Conservation (phyloP, 2,329 filamentous ascomycete genomes). For the Hortaea werneckii region DNA sequence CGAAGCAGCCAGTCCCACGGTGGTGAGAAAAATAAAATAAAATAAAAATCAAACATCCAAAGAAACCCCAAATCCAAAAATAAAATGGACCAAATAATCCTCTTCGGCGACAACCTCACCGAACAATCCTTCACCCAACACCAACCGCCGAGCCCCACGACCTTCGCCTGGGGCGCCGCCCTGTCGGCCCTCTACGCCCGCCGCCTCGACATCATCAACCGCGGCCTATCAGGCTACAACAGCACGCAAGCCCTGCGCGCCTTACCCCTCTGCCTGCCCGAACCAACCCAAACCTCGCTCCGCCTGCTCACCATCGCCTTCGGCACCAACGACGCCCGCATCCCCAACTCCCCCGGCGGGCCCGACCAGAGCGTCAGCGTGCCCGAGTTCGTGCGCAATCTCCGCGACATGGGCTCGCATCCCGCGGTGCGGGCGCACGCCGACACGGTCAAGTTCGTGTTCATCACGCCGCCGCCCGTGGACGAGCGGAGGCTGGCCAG, state of each 20-base stretch:
- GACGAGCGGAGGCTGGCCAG: conserved; percentile 15
- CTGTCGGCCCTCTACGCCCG: conserved; percentile 63
- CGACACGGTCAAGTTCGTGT: conserved; percentile 54
- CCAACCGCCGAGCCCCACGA: conserved; percentile 22
- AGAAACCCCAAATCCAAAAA: no score
- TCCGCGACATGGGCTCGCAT: conserved; percentile 63
- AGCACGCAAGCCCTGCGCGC: conserved; percentile 62
- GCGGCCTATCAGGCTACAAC: conserved; percentile 78
- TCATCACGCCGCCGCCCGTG: conserved; percentile 68
- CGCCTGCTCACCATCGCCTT: conserved; percentile 57
- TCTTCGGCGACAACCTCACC: conserved; percentile 86
- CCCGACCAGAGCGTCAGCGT: conserved; percentile 67
- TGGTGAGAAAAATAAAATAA: no score
- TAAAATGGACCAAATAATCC: conserved; percentile 41
- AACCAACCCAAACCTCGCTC: conserved; percentile 51
- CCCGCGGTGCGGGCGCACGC: conserved; percentile 55
- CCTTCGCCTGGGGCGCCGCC: conserved; percentile 64
- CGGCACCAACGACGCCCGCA: conserved; percentile 79
- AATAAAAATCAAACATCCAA: no score
- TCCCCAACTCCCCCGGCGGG: conserved; percentile 48
- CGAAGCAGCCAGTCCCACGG: no score
- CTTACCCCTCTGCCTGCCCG: conserved; percentile 60
- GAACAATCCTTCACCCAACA: conserved; percentile 53
- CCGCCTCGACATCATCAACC: conserved; percentile 75
- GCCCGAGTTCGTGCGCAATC: conserved; percentile 63